Percentiles rank a stretch among this genome's conserved stretches.
Evolutionary conservation across 2,329 filamentous ascomycete species (phyloP).

Genomic region (Calonectria fujianensis): DNA sequence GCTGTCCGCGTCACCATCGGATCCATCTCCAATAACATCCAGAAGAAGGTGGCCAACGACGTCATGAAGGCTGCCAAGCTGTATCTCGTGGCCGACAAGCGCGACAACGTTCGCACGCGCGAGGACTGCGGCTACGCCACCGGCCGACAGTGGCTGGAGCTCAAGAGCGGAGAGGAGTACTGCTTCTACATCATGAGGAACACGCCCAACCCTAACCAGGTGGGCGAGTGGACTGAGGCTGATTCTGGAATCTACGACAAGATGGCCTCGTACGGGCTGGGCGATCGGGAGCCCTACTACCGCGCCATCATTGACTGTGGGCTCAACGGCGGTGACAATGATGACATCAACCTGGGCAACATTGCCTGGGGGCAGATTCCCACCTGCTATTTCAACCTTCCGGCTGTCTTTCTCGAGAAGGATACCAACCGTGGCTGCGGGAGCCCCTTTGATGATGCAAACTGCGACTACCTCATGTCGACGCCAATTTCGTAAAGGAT

Average conservation of each 20-base stretch:
- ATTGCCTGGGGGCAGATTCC: conserved; percentile 9
- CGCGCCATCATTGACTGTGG: conserved; percentile 15
- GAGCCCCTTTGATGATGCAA: conserved; percentile 17
- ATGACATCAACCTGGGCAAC: not conserved
- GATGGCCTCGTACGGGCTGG: conserved; percentile 45
- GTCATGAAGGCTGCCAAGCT: conserved; percentile 45
- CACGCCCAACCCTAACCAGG: conserved; percentile 12
- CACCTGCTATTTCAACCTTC: conserved; percentile 12
- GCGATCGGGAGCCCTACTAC: conserved; percentile 37
- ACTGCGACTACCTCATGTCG: conserved; percentile 13
- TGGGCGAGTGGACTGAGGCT: conserved; percentile 36
- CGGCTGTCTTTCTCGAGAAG: conserved; percentile 13
- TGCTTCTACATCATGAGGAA: conserved; percentile 47
- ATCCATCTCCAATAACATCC: conserved; percentile 35
- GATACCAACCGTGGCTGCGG: conserved; percentile 4
- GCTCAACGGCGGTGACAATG: not conserved
- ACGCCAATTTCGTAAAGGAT: not conserved
- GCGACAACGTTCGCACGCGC: not conserved
- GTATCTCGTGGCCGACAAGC: conserved; percentile 44
- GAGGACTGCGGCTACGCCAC: conserved; percentile 21
- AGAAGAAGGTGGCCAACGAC: conserved; percentile 48
- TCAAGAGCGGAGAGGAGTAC: conserved; percentile 39
- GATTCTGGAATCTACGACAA: conserved; percentile 35
- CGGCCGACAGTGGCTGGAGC: conserved; percentile 45
- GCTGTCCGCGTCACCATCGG: conserved; percentile 19